Conservation (phyloP, 2,329 filamentous ascomycete genomes). For the Penicillium brasilianum region DNA sequence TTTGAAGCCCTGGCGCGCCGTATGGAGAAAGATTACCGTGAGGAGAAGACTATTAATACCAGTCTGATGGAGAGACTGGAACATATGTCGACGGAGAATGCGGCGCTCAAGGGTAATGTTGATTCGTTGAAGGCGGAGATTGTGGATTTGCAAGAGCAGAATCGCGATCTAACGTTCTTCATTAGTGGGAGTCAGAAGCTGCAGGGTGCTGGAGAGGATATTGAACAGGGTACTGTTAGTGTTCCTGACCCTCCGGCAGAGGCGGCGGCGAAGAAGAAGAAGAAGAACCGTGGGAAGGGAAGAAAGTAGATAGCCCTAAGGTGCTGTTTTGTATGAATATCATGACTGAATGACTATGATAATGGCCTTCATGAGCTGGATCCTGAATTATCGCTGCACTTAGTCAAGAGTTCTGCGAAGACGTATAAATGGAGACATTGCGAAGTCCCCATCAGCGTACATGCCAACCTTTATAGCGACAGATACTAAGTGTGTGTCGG, state of each 20-base stretch:
- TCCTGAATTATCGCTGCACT: too few relatives aligned
- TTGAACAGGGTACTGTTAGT: conserved; percentile 73
- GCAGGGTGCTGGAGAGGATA: conserved; percentile 71
- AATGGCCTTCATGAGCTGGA: background rate
- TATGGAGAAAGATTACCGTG: conserved; percentile 75
- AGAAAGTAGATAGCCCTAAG: conserved; percentile 16
- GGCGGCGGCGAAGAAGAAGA: conserved; percentile 49
- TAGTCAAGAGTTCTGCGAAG: background rate
- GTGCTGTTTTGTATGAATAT: conserved; percentile 2
- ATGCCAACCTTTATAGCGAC: background rate
- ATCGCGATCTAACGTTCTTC: conserved; percentile 84
- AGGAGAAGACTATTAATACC: conserved; percentile 84
- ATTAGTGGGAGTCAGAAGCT: conserved; percentile 84
- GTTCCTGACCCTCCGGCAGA: conserved; percentile 59
- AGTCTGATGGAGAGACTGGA: conserved; percentile 79
- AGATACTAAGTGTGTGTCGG: background rate
- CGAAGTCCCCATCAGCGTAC: background rate
- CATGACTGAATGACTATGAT: conserved; percentile 3
- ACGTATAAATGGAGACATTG: background rate
- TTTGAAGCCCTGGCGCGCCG: conserved; percentile 76
- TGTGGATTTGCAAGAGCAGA: conserved; percentile 79
- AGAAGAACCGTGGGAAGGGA: conserved; percentile 51
- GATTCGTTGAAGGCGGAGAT: conserved; percentile 68
- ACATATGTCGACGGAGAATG: conserved; percentile 65
- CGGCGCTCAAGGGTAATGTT: conserved; percentile 64